Evolutionary conservation across 768 basidiomycete genomes (phyloP), one percentile per base, ranked within the genome.

Genomic region (Royoungia palumana): DNA sequence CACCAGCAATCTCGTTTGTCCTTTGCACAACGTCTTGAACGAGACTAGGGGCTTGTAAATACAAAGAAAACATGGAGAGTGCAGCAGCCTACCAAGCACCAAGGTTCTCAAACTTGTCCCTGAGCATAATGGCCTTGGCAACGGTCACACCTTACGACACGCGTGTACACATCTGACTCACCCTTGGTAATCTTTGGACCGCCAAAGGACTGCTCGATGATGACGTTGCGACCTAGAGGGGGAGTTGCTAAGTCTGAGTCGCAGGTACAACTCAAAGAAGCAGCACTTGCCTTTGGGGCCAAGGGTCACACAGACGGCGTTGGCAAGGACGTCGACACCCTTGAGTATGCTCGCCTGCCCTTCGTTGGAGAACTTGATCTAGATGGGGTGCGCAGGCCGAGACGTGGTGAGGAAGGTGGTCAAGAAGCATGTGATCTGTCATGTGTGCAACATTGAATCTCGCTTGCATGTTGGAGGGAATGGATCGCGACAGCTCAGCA

Each of bases 81-180:
- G 11, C n/a, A n/a, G n/a, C n/a, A 8, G 67, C 84, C 58, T 72
- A 94, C 92, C 93, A 87, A 63, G 94, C 94, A 65, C 94, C 94
- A 48, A 98, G 88, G 78, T 97, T 98, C 78, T 97, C 92, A 65
- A 98, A 97, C 72, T 94, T 96, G 82, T 97, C 93, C 74, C 97
- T 85, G 60, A 98, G 80, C 6, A 83, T 76, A 59, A 99, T 92
- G 32, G 92, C 75, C 77, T 97, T 99, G 50, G 95, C 95, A 34
- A 98, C 95, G 24, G 94, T 95, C 17, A 97, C 95, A 83, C 94
- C 95, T 28, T 21, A 42, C 27, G 30, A 41, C 16, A 2, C 5
- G 13, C 9, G 3, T 11, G 5, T 7, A 41, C 40, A 34, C 4
- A 5, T 6, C 6, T 3, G 2, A 70, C 78, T 43, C 49, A 89